Conservation (phyloP, 257 asterid species). For the Linaria vulgaris region DNA sequence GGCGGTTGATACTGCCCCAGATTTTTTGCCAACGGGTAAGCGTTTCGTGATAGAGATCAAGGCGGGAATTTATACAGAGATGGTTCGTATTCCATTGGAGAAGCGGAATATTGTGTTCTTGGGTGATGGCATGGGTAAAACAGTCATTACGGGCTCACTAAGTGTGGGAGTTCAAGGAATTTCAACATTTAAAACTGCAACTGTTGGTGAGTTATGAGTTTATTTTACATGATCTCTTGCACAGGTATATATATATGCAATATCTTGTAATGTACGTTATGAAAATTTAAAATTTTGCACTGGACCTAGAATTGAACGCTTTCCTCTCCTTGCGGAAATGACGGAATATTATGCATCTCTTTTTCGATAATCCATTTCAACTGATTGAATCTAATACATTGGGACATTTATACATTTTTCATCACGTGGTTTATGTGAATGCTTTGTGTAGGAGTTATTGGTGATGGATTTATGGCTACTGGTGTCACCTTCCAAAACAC, state of each 20-base stretch:
- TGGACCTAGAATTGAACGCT: no score
- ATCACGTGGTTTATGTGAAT: no score
- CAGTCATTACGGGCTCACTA: conserved; percentile 56
- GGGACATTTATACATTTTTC: no score
- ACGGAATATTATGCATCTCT: no score
- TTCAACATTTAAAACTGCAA: conserved; percentile 63
- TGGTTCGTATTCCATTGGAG: conserved; percentile 53
- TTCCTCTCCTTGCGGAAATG: no score
- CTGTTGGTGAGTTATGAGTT: conserved; percentile 47
- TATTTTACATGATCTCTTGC: neutral
- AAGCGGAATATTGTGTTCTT: conserved; percentile 60
- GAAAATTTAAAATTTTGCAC: no score
- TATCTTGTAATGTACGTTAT: neutral
- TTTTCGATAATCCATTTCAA: no score
- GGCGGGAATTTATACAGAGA: conserved; percentile 60
- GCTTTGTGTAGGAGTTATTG: conserved; percentile 27
- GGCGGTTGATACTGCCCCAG: conserved; percentile 59
- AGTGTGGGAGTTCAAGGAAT: conserved; percentile 47
- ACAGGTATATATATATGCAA: neutral
- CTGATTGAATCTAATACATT: no score
- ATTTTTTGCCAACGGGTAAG: conserved; percentile 8
- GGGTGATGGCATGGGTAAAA: conserved; percentile 77
- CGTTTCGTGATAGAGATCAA: conserved; percentile 59
- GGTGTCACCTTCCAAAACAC: conserved; percentile 33
- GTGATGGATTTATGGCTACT: conserved; percentile 40